These are phyloP conservation scores for Talaromyces sp. DNA, from an alignment of 2,329 filamentous ascomycete genomes.

Conservation along the genomic window DNA sequence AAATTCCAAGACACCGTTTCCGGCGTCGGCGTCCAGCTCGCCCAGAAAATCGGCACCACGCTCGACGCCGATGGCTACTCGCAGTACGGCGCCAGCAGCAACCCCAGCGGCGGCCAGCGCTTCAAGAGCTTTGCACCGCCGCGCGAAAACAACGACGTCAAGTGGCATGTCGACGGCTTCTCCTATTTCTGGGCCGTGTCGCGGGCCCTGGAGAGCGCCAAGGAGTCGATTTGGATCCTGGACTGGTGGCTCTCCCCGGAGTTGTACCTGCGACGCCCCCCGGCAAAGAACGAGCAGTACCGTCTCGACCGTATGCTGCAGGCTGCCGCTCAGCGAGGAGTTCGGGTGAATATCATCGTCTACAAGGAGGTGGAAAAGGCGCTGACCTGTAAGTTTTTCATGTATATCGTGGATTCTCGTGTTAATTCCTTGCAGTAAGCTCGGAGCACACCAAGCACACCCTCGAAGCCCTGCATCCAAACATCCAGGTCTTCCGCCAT, in stretches of 20 bases:
- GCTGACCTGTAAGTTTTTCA: conserved; percentile 59
- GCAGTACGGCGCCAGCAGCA: conserved; percentile 31
- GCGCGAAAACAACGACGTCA: conserved; percentile 65
- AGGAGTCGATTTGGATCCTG: conserved; percentile 75
- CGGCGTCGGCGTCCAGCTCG: conserved; percentile 47
- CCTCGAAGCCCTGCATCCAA: conserved; percentile 71
- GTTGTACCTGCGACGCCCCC: conserved; percentile 77
- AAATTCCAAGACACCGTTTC: conserved; percentile 52
- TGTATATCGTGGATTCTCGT: no score
- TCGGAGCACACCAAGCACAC: conserved; percentile 73
- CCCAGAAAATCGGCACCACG: conserved; percentile 43
- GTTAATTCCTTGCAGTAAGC: conserved; percentile 41
- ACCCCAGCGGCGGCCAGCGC: conserved; percentile 42
- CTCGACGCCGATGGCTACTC: conserved; percentile 46
- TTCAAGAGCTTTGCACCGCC: conserved; percentile 66
- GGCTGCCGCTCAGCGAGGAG: conserved; percentile 75
- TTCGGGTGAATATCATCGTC: conserved; percentile 78
- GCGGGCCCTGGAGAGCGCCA: conserved; percentile 69
- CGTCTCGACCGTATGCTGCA: conserved; percentile 77
- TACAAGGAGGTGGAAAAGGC: conserved; percentile 88
- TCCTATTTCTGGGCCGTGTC: conserved; percentile 83
- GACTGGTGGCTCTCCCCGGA: conserved; percentile 91
- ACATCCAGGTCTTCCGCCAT: conserved; percentile 84
- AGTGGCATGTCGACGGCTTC: conserved; percentile 85
- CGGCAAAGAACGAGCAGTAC: conserved; percentile 75